Conservation (phyloP, 441 rosid genomes). For the Biscutella auriculata region DNA sequence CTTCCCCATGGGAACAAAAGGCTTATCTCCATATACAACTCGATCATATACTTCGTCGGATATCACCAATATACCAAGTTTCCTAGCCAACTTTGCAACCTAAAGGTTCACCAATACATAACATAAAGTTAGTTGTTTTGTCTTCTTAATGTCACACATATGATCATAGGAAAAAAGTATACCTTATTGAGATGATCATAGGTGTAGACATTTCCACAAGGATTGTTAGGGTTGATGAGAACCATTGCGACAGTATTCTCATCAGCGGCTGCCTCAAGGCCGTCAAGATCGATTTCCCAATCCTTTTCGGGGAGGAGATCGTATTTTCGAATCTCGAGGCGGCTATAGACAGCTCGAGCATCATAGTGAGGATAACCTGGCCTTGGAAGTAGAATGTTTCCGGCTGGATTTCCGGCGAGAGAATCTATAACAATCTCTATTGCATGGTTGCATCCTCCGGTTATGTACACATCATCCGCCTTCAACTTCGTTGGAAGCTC, state of each 20-base stretch:
- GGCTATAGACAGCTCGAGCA: conserved; percentile 16
- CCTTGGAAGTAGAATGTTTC: conserved; percentile 33
- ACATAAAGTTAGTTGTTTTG: too few relatives aligned
- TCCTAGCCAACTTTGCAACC: too few relatives aligned
- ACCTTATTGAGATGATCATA: conserved; percentile 29
- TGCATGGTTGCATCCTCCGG: conserved; percentile 35
- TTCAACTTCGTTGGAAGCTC: conserved; percentile 28
- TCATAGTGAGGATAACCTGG: conserved; percentile 39
- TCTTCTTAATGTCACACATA: too few relatives aligned
- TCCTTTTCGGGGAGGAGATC: conserved; percentile 34
- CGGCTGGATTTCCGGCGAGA: conserved; percentile 25
- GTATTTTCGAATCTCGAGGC: conserved; percentile 25
- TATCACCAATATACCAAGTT: too few relatives aligned
- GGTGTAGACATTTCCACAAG: conserved; percentile 35
- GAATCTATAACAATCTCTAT: conserved; percentile 23
- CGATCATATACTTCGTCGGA: too few relatives aligned
- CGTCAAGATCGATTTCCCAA: conserved; percentile 31
- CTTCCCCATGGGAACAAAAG: too few relatives aligned
- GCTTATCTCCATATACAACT: too few relatives aligned
- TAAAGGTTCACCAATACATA: too few relatives aligned
- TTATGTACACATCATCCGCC: conserved; percentile 33
- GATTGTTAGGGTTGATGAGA: conserved; percentile 32
- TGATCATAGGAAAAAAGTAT: too few relatives aligned
- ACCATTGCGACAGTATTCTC: conserved; percentile 32
- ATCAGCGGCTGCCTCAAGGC: conserved; percentile 28